phyloP scores from a whole-genome alignment of 2,329 filamentous ascomycete genomes.

The Fusarium equiseti region DNA sequence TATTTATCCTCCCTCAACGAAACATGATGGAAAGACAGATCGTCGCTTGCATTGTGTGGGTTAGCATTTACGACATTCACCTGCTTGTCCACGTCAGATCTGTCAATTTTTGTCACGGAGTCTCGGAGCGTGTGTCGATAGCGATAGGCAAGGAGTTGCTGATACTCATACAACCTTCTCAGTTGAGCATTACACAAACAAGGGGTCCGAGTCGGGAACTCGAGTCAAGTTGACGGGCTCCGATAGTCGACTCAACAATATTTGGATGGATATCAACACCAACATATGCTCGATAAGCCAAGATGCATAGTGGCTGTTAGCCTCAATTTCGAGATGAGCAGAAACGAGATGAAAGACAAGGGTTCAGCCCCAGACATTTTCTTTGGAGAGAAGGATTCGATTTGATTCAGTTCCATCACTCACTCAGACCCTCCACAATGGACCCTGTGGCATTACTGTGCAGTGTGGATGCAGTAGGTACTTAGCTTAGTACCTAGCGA shows the following conservation, averaged over 20 bases:
- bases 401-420: neutral
- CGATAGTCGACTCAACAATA: constrained; percentile 6
- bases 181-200: neutral
- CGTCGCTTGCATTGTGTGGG: neutral
- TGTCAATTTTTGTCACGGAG: neutral
- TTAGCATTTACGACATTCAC: constrained; percentile 1
- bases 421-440: constrained; percentile 14
- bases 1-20: constrained; percentile 30
- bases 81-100: constrained; percentile 24
- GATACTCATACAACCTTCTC: neutral
- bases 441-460: constrained; percentile 26
- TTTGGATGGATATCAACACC: constrained; percentile 9
- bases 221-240: constrained; percentile 12
- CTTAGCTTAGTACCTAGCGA: neutral
- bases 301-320: constrained; percentile 14
- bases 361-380: constrained; percentile 15
- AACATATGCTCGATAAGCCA: constrained; percentile 15
- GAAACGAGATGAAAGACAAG: constrained; percentile 22
- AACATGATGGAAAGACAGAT: constrained; percentile 2
- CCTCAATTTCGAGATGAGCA: constrained; percentile 4
- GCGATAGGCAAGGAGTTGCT: neutral
- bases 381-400: constrained; percentile 8
- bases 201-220: constrained; percentile 14
- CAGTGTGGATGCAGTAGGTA: neutral
- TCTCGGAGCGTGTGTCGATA: neutral